These are phyloP conservation scores for Pestalotiopsis sp. DNA, from an alignment of 2,329 filamentous ascomycete genomes.

Conservation along the genomic window DNA sequence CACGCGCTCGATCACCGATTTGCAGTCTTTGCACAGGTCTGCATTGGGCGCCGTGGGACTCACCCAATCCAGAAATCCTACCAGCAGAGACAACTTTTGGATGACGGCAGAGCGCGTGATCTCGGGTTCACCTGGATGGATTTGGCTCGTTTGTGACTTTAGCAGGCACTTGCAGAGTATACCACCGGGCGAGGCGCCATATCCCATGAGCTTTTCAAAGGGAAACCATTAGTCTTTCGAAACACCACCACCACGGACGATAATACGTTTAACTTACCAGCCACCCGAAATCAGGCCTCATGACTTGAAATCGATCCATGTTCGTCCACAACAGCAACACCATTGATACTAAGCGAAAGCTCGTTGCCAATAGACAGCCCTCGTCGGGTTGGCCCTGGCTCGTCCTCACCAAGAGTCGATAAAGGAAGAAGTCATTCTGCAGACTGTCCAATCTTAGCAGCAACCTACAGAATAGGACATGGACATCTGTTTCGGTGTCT, in stretches of 20 bases:
- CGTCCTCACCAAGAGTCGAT: constrained; percentile 55
- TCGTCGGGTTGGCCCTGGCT: constrained; percentile 38
- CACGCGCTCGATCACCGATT: constrained; percentile 51
- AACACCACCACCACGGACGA: neutral
- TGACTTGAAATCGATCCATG: constrained; percentile 44
- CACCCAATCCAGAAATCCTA: constrained; percentile 56
- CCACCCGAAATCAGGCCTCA: constrained; percentile 51
- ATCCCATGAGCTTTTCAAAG: constrained; percentile 46
- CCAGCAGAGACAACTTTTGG: constrained; percentile 53
- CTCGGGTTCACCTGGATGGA: constrained; percentile 33
- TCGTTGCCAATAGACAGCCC: constrained; percentile 44
- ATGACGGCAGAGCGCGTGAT: constrained; percentile 51
- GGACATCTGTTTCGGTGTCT: constrained; percentile 28
- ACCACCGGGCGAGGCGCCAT: constrained; percentile 50
- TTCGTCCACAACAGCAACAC: constrained; percentile 53
- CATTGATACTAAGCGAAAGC: constrained; percentile 49
- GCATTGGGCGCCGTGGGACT: constrained; percentile 50
- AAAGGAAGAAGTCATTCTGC: constrained; percentile 61
- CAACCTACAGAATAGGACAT: constrained; percentile 44
- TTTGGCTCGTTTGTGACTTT: constrained; percentile 39
- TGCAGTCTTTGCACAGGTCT: constrained; percentile 48
- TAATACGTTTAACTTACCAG: constrained; percentile 36
- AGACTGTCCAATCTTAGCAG: constrained; percentile 53
- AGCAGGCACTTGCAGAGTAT: constrained; percentile 55
- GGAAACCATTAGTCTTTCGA: neutral